A percentile compares a stretch with the other conserved stretches of the same genome.
Evolutionary conservation across 2,329 filamentous ascomycete species (phyloP).

Genomic region (Rhynchosporium agropyri): DNA sequence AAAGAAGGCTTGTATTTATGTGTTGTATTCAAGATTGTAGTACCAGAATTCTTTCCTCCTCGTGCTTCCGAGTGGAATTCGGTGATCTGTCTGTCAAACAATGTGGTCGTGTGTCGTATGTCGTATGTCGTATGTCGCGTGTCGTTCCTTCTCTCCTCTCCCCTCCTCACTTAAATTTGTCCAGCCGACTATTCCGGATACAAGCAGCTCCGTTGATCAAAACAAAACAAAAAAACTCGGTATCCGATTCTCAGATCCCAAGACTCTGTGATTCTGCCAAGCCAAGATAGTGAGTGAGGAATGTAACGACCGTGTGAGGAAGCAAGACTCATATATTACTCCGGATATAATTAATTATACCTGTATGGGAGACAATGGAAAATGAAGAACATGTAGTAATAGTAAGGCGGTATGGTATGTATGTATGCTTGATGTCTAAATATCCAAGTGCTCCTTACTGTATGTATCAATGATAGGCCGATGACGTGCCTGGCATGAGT

Average conservation of each 20-base stretch:
- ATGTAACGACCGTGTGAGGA: no score
- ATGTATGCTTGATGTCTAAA: constrained; percentile 10
- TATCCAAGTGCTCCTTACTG: constrained; percentile 12
- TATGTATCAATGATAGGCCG: background rate
- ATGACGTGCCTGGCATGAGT: constrained; percentile 23
- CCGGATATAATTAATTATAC: no score
- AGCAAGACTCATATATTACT: no score
- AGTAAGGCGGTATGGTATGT: background rate
- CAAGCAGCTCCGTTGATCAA: background rate
- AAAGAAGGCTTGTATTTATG: background rate
- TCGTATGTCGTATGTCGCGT: background rate
- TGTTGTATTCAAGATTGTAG: background rate
- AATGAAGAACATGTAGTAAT: background rate
- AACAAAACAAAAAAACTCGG: background rate
- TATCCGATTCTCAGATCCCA: constrained; percentile 1
- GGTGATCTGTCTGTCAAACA: background rate
- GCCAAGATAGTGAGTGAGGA: no score
- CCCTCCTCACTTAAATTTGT: constrained; percentile 3
- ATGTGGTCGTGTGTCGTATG: background rate
- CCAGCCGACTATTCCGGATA: constrained; percentile 11
- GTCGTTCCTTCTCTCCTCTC: background rate
- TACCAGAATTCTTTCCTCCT: background rate
- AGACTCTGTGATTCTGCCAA: background rate
- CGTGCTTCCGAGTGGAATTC: constrained; percentile 3
- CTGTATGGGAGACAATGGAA: background rate